These are phyloP conservation scores for Colletotrichum magnum DNA, from an alignment of 2,329 filamentous ascomycete genomes.

Conservation along the genomic window DNA sequence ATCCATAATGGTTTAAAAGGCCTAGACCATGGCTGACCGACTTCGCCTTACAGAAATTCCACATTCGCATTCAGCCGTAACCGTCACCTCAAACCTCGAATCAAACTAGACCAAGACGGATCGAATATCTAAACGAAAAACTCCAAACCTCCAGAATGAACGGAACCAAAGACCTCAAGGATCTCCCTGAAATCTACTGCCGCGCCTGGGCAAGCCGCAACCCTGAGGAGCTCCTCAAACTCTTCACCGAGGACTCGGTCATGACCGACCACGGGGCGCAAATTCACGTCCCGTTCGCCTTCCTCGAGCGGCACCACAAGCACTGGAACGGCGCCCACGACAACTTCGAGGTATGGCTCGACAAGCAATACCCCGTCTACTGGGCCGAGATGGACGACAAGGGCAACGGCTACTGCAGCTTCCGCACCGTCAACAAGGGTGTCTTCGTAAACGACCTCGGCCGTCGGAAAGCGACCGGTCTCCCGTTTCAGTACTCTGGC, in stretches of 20 bases:
- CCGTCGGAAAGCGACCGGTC: conserved; percentile 19
- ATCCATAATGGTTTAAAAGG: not conserved
- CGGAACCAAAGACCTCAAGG: conserved; percentile 2
- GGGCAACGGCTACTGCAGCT: conserved; percentile 33
- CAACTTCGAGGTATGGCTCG: conserved; percentile 30
- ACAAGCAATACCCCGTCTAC: conserved; percentile 29
- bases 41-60: not conserved
- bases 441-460: conserved; percentile 34
- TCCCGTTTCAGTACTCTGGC: conserved; percentile 30
- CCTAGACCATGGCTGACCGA: not conserved
- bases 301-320: conserved; percentile 32
- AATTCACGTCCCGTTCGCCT: conserved; percentile 23
- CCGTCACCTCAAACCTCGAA: not conserved
- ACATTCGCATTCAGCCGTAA: not conserved
- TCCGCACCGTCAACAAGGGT: conserved; percentile 32
- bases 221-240: conserved; percentile 11
- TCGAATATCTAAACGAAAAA: not conserved
- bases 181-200: conserved; percentile 27
- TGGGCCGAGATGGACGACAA: conserved; percentile 23
- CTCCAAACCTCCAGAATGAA: not conserved
- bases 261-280: conserved; percentile 38
- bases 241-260: conserved; percentile 22
- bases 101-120: not conserved
- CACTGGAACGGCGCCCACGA: conserved; percentile 35
- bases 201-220: conserved; percentile 26